Evolutionary conservation across 2,329 filamentous ascomycete species (phyloP), one percentile per base, ranked within the genome.

Genomic region (Ciborinia camelliae): DNA sequence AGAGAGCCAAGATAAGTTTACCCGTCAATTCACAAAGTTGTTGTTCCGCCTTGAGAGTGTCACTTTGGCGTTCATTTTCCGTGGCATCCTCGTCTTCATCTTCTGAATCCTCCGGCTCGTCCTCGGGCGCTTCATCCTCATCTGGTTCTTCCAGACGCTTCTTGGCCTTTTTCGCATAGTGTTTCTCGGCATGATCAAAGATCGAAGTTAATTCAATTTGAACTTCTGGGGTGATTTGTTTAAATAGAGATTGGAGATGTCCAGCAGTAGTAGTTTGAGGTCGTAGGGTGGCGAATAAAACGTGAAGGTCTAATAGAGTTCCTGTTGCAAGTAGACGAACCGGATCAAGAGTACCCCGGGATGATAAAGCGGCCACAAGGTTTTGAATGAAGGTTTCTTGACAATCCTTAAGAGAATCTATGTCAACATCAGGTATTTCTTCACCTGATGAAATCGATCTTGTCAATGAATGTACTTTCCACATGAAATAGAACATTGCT

Each of bases 401-500:
- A 67, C 84, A 76, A 9, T 81, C 72, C 9, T 82, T 81, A n/a
- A 89, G 79, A 28, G 83, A 77, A 70, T 90, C 85, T 37, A 92
- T 79, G 9, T 86, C 83, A 8, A 79, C 76, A 58, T 85, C 81
- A 1, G 85, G 73, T 63, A 91, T 82, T 4, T 80, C 81, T 51
- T 86, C 82, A 32, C 81, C 81, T 12, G 77, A 72, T 20, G 81
- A 78, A 43, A 91, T 76, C 20, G 83, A 76, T 62, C 82, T 79
- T 67, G 81, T 80, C 66, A 91, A 73, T 61, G 82, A 80, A 62
- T 86, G 84, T 28, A 90, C 84, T 74, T 95, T 94, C 95, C 95
- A 99, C 86, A 96, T 91, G 75, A 97, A 96, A 78, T 97, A 98
- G 77, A 96, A 92, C 54, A 92, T 83, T 59, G 90, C 82, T 2